phyloP scores from a whole-genome alignment of 805 yeast genomes.

The Brettanomyces bruxellensis region DNA sequence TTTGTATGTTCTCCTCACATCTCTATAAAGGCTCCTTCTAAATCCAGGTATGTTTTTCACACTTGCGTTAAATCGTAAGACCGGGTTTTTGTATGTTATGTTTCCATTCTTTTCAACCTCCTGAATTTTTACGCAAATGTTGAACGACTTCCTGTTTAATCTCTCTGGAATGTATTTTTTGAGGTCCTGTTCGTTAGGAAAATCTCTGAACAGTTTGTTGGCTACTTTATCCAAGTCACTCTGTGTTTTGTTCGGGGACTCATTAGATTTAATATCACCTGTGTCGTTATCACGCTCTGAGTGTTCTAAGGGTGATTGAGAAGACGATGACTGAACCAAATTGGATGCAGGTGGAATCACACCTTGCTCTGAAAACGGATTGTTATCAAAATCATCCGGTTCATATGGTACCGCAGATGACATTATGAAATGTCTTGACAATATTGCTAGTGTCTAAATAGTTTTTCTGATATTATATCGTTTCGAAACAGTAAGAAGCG shows the following conservation, averaged over 20 bases:
- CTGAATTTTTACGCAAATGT: constrained; percentile 45
- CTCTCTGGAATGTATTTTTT: constrained; percentile 43
- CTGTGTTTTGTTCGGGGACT: constrained; percentile 1
- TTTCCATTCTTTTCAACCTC: constrained; percentile 61
- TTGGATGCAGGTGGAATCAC: constrained; percentile 6
- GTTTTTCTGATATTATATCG: too few relatives aligned
- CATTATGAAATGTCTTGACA: constrained; percentile 12
- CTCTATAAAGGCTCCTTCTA: constrained; percentile 60
- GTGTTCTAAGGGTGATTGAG: neutral
- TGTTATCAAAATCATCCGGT: constrained; percentile 49
- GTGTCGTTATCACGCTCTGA: neutral
- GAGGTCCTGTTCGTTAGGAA: constrained; percentile 32
- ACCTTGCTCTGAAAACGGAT: constrained; percentile 48
- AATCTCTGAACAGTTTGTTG: constrained; percentile 16
- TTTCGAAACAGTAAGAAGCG: too few relatives aligned
- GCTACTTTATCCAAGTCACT: constrained; percentile 3
- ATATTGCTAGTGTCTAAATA: too few relatives aligned
- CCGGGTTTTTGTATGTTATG: constrained; percentile 62
- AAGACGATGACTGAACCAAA: neutral
- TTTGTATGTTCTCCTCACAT: constrained; percentile 68
- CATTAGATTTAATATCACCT: constrained; percentile 6
- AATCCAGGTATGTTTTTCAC: constrained; percentile 59
- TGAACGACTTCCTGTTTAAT: constrained; percentile 29
- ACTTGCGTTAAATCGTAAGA: constrained; percentile 58
- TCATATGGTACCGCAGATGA: constrained; percentile 30